Percentiles rank a stretch among this genome's conserved stretches.
Evolutionary conservation across 2,329 filamentous ascomycete species (phyloP).

Genomic region (Colletotrichum sojae): DNA sequence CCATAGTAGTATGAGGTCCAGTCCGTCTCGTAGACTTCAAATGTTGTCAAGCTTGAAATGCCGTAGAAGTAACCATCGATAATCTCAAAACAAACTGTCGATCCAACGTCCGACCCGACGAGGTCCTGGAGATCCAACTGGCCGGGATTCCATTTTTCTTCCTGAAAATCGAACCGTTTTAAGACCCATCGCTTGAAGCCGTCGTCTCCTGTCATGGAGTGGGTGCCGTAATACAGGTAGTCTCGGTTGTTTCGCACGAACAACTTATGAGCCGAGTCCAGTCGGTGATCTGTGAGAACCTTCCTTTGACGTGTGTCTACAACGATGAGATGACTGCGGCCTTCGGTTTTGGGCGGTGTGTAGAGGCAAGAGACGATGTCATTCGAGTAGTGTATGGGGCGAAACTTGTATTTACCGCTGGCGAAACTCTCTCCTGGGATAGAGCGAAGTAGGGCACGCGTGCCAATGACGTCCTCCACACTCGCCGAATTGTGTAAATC

Average conservation of each 20-base stretch:
- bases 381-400: slow-evolving; percentile 69
- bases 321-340: slow-evolving; percentile 67
- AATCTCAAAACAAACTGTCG: slow-evolving; percentile 80
- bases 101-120: slow-evolving; percentile 75
- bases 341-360: slow-evolving; percentile 54
- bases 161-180: slow-evolving; percentile 63
- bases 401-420: slow-evolving; percentile 61
- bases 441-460: slow-evolving; percentile 41
- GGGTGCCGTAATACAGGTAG: slow-evolving; percentile 77
- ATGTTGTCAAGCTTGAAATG: slow-evolving; percentile 75
- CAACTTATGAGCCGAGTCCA: slow-evolving; percentile 67
- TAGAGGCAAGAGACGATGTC: slow-evolving; percentile 72
- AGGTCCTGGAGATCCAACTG: slow-evolving; percentile 70
- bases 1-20: slow-evolving; percentile 80
- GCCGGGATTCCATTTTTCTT: slow-evolving; percentile 55
- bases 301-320: slow-evolving; percentile 56
- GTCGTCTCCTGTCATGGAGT: slow-evolving; percentile 66
- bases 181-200: slow-evolving; percentile 76
- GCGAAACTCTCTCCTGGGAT: slow-evolving; percentile 3
- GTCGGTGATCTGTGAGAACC: slow-evolving; percentile 56
- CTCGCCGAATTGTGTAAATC: slow-evolving; percentile 65
- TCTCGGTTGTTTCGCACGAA: slow-evolving; percentile 76
- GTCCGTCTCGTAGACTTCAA: slow-evolving; percentile 74
- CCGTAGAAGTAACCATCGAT: slow-evolving; percentile 77
- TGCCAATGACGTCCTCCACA: slow-evolving; percentile 68